Base-by-base conservation (phyloP, 805 yeast species). In the Kluyveromyces wickerhamii region DNA sequence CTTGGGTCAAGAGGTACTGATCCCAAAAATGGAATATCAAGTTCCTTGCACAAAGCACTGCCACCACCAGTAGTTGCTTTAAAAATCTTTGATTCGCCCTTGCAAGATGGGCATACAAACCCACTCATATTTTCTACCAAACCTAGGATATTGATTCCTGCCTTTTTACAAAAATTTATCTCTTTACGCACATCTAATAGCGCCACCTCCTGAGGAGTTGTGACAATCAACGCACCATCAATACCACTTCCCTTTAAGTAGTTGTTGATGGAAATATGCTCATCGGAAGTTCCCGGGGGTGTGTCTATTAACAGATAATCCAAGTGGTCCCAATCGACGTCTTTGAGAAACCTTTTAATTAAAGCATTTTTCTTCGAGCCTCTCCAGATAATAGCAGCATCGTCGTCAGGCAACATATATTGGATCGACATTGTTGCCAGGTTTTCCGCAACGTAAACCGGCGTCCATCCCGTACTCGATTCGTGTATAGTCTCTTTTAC, bases 251-350 rank as follows among this genome's bases (percentile, higher is more conserved):
- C 95, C 49, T 84, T 82, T 71, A 92, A 65, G 52, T 84, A 88
- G 34, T 83, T 78, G 21, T 88, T 84, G 21, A 92, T 88, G 6
- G 94, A 79, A 27, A 92, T 69, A 60, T 92, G 99, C 57, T 92
- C 99, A 59, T 92, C 99, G 0, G 95, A 81, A 0, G 99, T 92
- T 0, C 99, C 98, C 0, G 99, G 99, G 0, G 98, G 99, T 0
- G 99, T 92, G 51, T 92, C 99, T 12, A 92, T 81, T 11, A 92
- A 71, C 45, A 92, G 65, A 51, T 83, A 92, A 57, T 92, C 96
- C 37, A 83, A 60, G 16, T 71, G 69, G 43, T 63, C 64, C 99
- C 99, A 92, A 49, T 85, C 87, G 2, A 92, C 96, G 48, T 89
- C 96, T 52, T 83, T 86, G 35, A 92, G 65, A 49, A 92, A 92